Evolutionary conservation across 805 yeast genomes (phyloP), one percentile per base, ranked within the genome.

Genomic region (Jamesozyma piceae): DNA sequence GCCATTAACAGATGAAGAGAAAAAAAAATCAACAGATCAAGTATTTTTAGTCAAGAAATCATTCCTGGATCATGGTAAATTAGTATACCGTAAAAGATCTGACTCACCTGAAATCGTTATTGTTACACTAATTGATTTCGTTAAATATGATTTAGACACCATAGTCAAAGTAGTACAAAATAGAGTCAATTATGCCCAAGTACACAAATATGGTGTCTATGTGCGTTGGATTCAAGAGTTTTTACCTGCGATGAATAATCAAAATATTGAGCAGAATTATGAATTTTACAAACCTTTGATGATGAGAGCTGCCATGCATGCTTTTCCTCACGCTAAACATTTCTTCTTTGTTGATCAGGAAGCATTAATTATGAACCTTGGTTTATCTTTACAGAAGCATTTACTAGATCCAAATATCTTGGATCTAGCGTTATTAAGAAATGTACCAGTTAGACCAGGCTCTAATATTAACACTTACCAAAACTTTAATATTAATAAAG

Each of bases 261-360:
- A 52, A 63, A 67, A 45, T 61, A 64, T 48, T 63, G 45, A 44
- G 5, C 39, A 43, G 17, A 44, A 45, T 41, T 50, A 53, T 39
- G 62, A 60, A 13, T 52, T 38, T 35, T 44, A 53, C 24, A 63
- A 51, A 48, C 58, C 54, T 21, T 26, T 62, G 42, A 39, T 56
- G 42, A 60, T 86, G 58, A 73, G 94, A 47, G 92, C 89, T 35
- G 97, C 97, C n/a, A 78, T 90, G 81, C 77, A 75, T 60, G 92
- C 95, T 0, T 88, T 88, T 68, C 97, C 97, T 1, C 69, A 80
- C 38, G 83, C 96, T n/a, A 78, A 85, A 59, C 82, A 86, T 70
- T 80, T 89, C 56, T 85, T 97, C 92, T 89, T 78, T 56, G 58
- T 92, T 35, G 95, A 86, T 59, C 75, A 83, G 50, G 78, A 81